These are phyloP conservation scores for Tuctoria greenei DNA, from an alignment of 176 grass and related monocot species.

Conservation along the genomic window DNA sequence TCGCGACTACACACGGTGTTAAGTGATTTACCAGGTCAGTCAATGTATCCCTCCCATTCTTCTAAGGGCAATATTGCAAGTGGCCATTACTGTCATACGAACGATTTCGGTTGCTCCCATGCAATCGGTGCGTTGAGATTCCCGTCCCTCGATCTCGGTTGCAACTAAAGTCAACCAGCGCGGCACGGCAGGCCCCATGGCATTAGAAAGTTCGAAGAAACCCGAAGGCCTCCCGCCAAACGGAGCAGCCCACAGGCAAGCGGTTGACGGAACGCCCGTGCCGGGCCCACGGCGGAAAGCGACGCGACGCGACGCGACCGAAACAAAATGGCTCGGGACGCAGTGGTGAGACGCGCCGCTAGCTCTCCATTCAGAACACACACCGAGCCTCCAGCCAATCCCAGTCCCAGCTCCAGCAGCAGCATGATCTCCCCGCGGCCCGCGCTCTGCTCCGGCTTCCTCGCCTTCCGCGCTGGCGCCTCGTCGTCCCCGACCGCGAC, in stretches of 20 bases:
- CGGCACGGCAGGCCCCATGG: neutral
- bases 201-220: neutral
- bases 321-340: neutral
- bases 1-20: too few relatives aligned
- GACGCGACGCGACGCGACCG: neutral
- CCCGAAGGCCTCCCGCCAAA: neutral
- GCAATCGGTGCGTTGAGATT: too few relatives aligned
- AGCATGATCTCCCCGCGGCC: slow-evolving; percentile 46
- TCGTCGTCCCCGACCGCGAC: slow-evolving; percentile 12
- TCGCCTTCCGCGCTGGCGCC: slow-evolving; percentile 25
- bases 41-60: neutral
- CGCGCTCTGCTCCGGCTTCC: slow-evolving; percentile 41
- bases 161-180: neutral
- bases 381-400: neutral
- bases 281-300: neutral
- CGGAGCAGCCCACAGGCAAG: neutral
- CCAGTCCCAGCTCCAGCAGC: neutral
- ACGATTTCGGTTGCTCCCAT: neutral
- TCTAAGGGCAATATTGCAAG: neutral
- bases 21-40: neutral
- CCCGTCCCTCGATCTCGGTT: neutral
- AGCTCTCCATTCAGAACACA: neutral
- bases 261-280: neutral
- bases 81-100: neutral
- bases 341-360: neutral